Base-by-base conservation (phyloP, 495 filamentous ascomycete species). In the Aspergillus nidulans region DNA sequence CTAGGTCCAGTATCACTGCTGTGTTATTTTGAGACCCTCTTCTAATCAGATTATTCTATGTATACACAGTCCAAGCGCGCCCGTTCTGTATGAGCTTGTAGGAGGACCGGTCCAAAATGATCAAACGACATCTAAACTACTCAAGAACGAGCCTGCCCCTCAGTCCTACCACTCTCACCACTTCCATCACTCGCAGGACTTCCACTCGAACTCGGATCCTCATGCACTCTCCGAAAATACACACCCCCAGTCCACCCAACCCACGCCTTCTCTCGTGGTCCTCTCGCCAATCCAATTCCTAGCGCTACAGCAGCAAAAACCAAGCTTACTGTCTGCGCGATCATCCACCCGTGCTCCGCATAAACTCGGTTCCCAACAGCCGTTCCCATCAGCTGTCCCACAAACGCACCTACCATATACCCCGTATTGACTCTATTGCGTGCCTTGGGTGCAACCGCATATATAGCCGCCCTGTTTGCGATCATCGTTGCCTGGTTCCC, bases 341-440 rank as follows among this genome's bases (percentile, higher is more conserved):
- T 77, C 10, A 82, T 73, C 90, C 90, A 92, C 0, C 89, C 90
- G 0, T 79, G 79, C 19, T 75, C 56, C 8, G 86, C 84, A 68
- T 88, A 92, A 4, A 91, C 63, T 25, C 77, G 69, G 61, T 88
- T 90, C 0, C 89, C 89, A 7, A 82, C 85, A 4, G 84, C 75
- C 1, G 89, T 92, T 0, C 90, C 90, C 55, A 82, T 82, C 19
- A 95, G 67, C 71, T 94, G 89, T 0, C 89, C 89, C 41, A 78
- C 80, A 64, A 92, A 94, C 1, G 78, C 78, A 10, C 76, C 74
- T 3, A 92, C 76, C 89, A 92, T 92, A 61, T 88, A 95, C 3
- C 83, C 85, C 2, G 90, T 94, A 62, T 95, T 95, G 20, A 92
- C 77, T 0, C 90, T 65, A 65, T 91, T 94, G 20, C 87, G 69